A percentile compares a stretch with the other conserved stretches of the same genome.
phyloP scores from a whole-genome alignment of 371 early-diverging fungal genomes.

The Apophysomyces trapeziformis region DNA sequence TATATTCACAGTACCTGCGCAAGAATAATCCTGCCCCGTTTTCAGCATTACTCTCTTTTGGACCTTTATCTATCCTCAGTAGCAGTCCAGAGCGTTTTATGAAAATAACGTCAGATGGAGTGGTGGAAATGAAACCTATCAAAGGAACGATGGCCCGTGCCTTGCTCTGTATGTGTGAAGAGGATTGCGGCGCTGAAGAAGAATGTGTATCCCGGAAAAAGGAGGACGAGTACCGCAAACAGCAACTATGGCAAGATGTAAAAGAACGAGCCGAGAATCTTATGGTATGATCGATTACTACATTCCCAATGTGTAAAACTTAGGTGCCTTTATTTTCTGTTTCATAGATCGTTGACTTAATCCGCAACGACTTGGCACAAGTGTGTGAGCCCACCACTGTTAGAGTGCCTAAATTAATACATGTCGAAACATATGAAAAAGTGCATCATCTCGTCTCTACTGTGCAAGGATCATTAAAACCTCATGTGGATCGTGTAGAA shows the following conservation, averaged over 20 bases:
- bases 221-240: slow-evolving; percentile 57
- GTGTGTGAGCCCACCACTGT: slow-evolving; percentile 73
- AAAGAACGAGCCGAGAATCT: slow-evolving; percentile 96
- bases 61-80: slow-evolving; percentile 47
- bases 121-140: slow-evolving; percentile 94
- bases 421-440: slow-evolving; percentile 88
- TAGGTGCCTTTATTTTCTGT: background rate
- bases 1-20: slow-evolving; percentile 73
- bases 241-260: slow-evolving; percentile 67
- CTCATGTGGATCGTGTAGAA: slow-evolving; percentile 68
- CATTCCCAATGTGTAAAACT: background rate
- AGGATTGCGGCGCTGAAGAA: slow-evolving; percentile 36
- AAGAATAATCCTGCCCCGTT: slow-evolving; percentile 89
- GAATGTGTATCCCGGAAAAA: slow-evolving; percentile 32
- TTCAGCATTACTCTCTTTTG: slow-evolving; percentile 70
- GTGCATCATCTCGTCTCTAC: slow-evolving; percentile 96
- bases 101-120: slow-evolving; percentile 52
- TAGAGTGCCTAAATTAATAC: slow-evolving; percentile 84
- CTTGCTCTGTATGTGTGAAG: slow-evolving; percentile 46
- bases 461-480: slow-evolving; percentile 68
- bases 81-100: slow-evolving; percentile 93
- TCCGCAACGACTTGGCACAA: slow-evolving; percentile 90
- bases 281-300: slow-evolving; percentile 66
- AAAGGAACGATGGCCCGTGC: slow-evolving; percentile 85
- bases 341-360: slow-evolving; percentile 91